Conservation (phyloP, 306 rosid genomes). For the Nissolia schottii region DNA sequence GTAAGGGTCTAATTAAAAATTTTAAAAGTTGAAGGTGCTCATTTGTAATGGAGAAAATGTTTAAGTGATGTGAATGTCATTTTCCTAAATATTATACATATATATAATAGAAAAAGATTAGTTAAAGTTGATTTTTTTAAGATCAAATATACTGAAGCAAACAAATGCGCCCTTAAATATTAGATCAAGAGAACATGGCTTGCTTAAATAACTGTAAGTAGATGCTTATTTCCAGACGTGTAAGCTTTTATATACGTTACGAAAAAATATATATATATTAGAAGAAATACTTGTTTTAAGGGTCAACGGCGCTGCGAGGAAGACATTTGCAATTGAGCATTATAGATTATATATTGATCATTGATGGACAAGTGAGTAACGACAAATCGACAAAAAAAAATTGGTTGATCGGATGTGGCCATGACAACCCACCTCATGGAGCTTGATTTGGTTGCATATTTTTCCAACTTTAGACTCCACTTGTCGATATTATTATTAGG, state of each 20-base stretch:
- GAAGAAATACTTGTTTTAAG: not conserved
- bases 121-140: no score
- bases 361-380: not conserved
- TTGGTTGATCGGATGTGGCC: not conserved
- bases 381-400: not conserved
- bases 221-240: not conserved
- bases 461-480: not conserved
- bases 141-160: no score
- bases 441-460: not conserved
- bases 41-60: no score
- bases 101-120: no score
- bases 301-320: not conserved
- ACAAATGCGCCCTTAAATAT: no score
- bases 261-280: not conserved
- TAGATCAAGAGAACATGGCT: not conserved
- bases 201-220: not conserved
- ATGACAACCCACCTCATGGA: not conserved
- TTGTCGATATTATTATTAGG: not conserved
- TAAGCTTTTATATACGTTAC: not conserved
- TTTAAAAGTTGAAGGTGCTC: no score
- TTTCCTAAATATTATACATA: no score
- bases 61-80: no score
- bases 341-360: not conserved
- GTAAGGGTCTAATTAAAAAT: no score
- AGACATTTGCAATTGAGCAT: not conserved